Percentiles rank a stretch among this genome's conserved stretches.
phyloP scores from a whole-genome alignment of 805 yeast genomes.

The Lipomyces spencermartinsiae region DNA sequence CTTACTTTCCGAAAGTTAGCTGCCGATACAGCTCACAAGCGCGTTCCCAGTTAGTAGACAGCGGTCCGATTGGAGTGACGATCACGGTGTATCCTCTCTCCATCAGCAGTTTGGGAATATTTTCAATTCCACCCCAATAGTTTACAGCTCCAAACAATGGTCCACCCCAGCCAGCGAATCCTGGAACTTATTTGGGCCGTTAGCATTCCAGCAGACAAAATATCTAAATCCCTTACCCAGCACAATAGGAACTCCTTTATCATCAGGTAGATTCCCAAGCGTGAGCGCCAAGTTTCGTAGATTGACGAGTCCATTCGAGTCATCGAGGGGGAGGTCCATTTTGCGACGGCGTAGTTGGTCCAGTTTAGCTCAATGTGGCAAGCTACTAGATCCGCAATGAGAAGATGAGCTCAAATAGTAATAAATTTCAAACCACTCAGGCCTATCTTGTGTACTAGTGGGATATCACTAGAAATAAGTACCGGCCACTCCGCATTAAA shows the following conservation, averaged over 20 bases:
- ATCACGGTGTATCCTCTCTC: slow-evolving; percentile 3
- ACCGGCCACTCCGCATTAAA: no score
- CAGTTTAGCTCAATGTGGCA: no score
- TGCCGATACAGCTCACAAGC: slow-evolving; percentile 5
- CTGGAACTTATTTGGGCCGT: background rate
- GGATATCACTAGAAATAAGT: no score
- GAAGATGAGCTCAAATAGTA: no score
- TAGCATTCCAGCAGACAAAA: background rate
- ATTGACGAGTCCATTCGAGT: background rate
- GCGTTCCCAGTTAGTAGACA: slow-evolving; percentile 4
- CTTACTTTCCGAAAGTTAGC: slow-evolving; percentile 5
- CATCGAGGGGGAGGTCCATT: background rate
- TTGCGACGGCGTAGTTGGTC: no score
- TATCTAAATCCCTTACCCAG: background rate
- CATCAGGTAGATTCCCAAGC: background rate
- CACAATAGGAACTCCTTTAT: background rate
- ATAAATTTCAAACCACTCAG: no score
- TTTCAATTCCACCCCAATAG: slow-evolving; percentile 8
- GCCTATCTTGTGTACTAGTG: no score
- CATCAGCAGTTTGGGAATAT: background rate
- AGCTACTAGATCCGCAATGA: no score
- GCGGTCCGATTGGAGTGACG: slow-evolving; percentile 3
- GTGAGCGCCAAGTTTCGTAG: slow-evolving; percentile 1
- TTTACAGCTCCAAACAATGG: background rate
- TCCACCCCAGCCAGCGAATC: background rate